Evolutionary conservation across 139 green algal genomes (phyloP).

Genomic region (Chloropicon primus): DNA sequence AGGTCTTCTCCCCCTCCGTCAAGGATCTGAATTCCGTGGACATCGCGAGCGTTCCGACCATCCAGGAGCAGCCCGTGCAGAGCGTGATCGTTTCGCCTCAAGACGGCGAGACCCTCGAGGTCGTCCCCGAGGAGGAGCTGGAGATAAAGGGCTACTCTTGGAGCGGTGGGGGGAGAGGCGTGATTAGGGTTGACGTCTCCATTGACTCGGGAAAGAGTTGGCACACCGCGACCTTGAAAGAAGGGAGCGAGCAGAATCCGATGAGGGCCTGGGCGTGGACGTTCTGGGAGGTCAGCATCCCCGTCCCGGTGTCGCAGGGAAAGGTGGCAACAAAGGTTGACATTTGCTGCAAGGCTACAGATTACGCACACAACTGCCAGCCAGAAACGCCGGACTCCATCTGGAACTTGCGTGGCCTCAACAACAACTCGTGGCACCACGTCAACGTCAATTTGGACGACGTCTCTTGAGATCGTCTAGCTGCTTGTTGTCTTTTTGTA

Average conservation of each 20-base stretch:
- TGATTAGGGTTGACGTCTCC: conserved; percentile 72
- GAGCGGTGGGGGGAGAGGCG: conserved; percentile 53
- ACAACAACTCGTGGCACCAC: conserved; percentile 72
- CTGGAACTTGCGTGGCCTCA: conserved; percentile 66
- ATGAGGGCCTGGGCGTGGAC: conserved; percentile 25
- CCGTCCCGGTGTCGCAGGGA: conserved; percentile 25
- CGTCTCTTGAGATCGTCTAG: no score
- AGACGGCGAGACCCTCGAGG: background rate
- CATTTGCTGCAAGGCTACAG: conserved; percentile 44
- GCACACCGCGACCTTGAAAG: conserved; percentile 13
- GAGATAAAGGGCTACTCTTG: conserved; percentile 56
- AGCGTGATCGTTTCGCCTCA: background rate
- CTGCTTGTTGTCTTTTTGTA: no score
- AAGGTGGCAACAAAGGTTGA: conserved; percentile 21
- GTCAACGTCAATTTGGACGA: conserved; percentile 13
- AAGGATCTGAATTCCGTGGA: background rate
- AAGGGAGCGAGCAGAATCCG: background rate
- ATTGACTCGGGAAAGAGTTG: conserved; percentile 60
- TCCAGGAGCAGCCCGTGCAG: background rate
- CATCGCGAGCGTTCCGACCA: background rate
- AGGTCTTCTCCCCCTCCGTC: background rate
- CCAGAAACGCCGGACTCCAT: conserved; percentile 43
- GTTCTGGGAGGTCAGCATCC: conserved; percentile 43
- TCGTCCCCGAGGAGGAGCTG: conserved; percentile 1
- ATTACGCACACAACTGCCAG: conserved; percentile 64